Base-by-base conservation (phyloP, 1,284 basidiomycete species). In the Boletus semigastroideus region DNA sequence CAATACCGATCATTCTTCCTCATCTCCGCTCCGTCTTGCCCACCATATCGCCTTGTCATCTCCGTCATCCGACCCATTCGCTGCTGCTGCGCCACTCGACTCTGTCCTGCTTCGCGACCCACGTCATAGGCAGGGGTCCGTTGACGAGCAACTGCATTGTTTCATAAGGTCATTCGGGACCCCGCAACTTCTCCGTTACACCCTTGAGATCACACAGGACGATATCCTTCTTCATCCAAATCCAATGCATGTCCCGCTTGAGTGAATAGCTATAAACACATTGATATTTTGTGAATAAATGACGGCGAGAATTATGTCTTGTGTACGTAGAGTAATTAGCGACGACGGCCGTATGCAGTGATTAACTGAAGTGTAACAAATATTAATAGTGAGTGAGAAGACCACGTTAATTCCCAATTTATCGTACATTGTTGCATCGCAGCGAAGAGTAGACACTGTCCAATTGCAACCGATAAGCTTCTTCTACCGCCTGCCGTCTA, bases 401-500 rank as follows among this genome's bases (percentile, higher is more conserved):
- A 46, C 42, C 53, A 58, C 48, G 41, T 62, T 56, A 52, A 41
- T 33, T 53, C 27, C 40, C 19, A 37, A 46, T 47, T 27, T 13
- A 33, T 33, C 30, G 22, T 28, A 45, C 30, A 25, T 56, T 27
- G 16, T 44, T 65, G n/a, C 50, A 66, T 36, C 38, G 48, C 46
- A 67, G 46, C 46, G 63, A 59, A 53, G 54, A 69, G 59, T 79
- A 84, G 28, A 83, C 72, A 49, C 68, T 60, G 61, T 86, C 82
- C n/a, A 87, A 72, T 42, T 76, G 69, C 20, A 58, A 57, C 61
- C 74, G 74, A 68, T 78, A 84, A 10, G 69, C 57, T 39, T 82
- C 80, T 66, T 87, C 84, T 25, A 85, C 83, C 19, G 82, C 83
- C 53, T 73, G 74, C 52, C 84, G 78, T 42, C 86, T 75, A 57